Conservation (phyloP, 179 eudicot genomes). For the Corrigiola litoralis region DNA sequence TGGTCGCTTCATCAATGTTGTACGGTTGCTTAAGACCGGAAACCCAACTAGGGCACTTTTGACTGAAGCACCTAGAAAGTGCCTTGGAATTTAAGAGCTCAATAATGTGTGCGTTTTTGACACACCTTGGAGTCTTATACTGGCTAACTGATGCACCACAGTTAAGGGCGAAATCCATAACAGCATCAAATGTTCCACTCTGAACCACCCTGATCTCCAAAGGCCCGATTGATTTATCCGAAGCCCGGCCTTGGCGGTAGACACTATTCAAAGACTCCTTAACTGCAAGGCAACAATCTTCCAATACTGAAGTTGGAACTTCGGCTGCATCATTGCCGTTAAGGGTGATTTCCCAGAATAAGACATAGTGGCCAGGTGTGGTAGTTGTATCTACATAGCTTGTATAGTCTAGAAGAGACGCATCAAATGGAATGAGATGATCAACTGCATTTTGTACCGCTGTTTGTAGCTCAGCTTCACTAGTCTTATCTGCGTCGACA, state of each 20-base stretch:
- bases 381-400: constrained; percentile 33
- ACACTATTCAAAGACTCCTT: constrained; percentile 53
- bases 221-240: constrained; percentile 46
- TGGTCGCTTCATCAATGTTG: neutral
- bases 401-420: constrained; percentile 35
- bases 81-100: constrained; percentile 46
- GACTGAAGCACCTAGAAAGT: constrained; percentile 37
- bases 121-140: constrained; percentile 54
- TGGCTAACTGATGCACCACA: constrained; percentile 52
- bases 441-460: constrained; percentile 32
- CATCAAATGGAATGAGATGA: constrained; percentile 25
- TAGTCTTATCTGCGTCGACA: constrained; percentile 42
- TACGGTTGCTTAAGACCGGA: constrained; percentile 36
- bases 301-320: constrained; percentile 30
- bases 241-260: constrained; percentile 45
- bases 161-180: constrained; percentile 50
- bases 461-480: constrained; percentile 40
- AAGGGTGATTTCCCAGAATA: constrained; percentile 34
- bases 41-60: constrained; percentile 43
- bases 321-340: neutral
- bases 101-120: constrained; percentile 39
- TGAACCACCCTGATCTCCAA: constrained; percentile 47
- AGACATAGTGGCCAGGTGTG: constrained; percentile 42
- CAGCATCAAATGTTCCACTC: constrained; percentile 44
- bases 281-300: constrained; percentile 44